Conservation (phyloP, 345 rosid genomes). For the Aquilaria yunnanensis region DNA sequence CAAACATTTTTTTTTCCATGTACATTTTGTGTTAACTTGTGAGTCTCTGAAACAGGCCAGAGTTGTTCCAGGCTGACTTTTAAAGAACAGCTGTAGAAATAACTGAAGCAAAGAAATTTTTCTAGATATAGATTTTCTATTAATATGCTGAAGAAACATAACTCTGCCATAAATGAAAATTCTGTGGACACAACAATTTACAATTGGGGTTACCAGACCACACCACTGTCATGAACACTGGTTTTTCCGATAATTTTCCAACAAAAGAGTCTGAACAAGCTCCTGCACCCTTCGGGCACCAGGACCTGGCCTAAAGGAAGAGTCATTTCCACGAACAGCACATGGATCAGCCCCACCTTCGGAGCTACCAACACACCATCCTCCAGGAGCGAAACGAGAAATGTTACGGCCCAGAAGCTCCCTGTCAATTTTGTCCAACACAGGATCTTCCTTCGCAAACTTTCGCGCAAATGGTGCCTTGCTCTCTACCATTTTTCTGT, state of each 20-base stretch:
- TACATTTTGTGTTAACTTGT: no score
- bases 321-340: conserved; percentile 46
- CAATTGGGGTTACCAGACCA: conserved; percentile 23
- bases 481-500: conserved; percentile 72
- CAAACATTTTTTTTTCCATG: no score
- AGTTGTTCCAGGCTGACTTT: no score
- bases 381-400: conserved; percentile 59
- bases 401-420: conserved; percentile 56
- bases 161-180: not conserved
- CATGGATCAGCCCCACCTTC: conserved; percentile 58
- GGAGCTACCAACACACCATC: conserved; percentile 75
- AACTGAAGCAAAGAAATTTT: no score
- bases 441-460: conserved; percentile 70
- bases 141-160: no score
- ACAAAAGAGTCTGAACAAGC: conserved; percentile 45
- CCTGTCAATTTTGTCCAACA: conserved; percentile 73
- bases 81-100: no score
- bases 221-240: conserved; percentile 43
- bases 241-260: conserved; percentile 49
- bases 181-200: conserved; percentile 24
- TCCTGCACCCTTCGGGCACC: conserved; percentile 59
- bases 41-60: no score
- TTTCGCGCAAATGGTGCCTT: conserved; percentile 88
- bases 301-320: conserved; percentile 68
- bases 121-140: no score